A percentile compares a stretch with the other conserved stretches of the same genome.
phyloP scores from a whole-genome alignment of 192 early-diverging fungal genomes.

The Podila clonocystis region DNA sequence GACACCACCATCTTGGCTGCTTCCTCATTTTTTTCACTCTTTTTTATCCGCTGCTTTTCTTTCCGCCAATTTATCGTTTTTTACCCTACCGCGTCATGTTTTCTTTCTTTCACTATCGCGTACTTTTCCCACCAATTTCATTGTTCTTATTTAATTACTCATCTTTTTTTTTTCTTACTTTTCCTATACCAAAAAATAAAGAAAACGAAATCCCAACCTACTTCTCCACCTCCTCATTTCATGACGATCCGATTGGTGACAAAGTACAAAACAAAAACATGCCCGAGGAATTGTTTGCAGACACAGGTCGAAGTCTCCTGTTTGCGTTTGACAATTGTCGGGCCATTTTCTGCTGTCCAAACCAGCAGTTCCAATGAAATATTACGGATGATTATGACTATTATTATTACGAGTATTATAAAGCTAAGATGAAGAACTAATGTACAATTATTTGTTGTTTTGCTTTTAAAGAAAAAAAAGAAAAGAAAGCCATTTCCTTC shows the following conservation, averaged over 20 bases:
- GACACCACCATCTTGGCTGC: neutral
- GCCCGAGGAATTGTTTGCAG: too few relatives aligned
- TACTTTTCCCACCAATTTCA: too few relatives aligned
- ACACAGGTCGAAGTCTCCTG: too few relatives aligned
- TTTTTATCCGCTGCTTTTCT: neutral
- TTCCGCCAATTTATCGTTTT: neutral
- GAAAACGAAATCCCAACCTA: neutral
- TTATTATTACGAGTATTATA: too few relatives aligned
- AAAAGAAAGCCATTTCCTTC: neutral
- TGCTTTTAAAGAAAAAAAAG: neutral
- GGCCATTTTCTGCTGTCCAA: too few relatives aligned
- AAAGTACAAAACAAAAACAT: neutral
- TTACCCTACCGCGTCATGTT: neutral
- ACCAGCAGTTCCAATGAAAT: too few relatives aligned
- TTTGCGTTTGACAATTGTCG: too few relatives aligned
- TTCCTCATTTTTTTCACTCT: conserved; percentile 3
- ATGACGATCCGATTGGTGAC: neutral
- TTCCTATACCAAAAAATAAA: neutral
- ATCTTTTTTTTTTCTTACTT: conserved; percentile 5
- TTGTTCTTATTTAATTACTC: neutral
- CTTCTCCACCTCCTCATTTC: neutral
- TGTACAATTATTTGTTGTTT: neutral
- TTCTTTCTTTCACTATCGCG: neutral
- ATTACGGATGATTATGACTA: too few relatives aligned
- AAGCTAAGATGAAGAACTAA: too few relatives aligned